Base-by-base conservation (phyloP, 257 asterid species). In the Cynanchum wilfordii region DNA sequence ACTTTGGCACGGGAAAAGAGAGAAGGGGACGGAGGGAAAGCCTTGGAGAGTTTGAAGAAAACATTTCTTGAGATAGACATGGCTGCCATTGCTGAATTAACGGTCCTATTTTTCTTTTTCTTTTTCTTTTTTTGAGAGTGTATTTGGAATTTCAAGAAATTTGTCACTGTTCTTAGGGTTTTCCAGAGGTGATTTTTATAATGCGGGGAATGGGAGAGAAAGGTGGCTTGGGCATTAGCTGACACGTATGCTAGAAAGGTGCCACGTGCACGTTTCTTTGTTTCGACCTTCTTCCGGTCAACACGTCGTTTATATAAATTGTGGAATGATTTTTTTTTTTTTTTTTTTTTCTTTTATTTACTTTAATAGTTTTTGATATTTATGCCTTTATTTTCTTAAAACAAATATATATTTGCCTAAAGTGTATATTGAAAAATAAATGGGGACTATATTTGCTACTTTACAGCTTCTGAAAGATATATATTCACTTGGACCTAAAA, bases 41-140 rank as follows among this genome's bases (percentile, higher is more conserved):
- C 76, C 79, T 75, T 92, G 0, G 90, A 77, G 1, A 90, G 47
- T 78, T 58, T 79, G 51, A 84, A 80, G 57, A 84, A 8, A 27
- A 82, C 73, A 62, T 64, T 85, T 68, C 69, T 89, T 25, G 82
- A 69, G 11, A 86, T 19, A 30, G 80, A 76, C 73, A 85, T 77
- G 11, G 90, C 84, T 62, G 92, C 91, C 91, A 90, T 86, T 49
- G n/a, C 80, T 67, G 50, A 55, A 55, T 19, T 50, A 3, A 27
- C 52, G 11, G 30, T 25, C 29, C 25, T 33, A 33, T 33, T 4
- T 8, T 51, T 6, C 5, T 16, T 12, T 47, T 36, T 10, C 11
- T 42, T 11, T 8, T 7, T 7, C 0, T 10, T 0, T 42, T 40
- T 42, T 42, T 42, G 47, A 42, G 22, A 68, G 55, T 67, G 10